Percentiles rank a stretch among this genome's conserved stretches.
phyloP scores from a whole-genome alignment of 768 basidiomycete species.

The Leccinum variicolor region DNA sequence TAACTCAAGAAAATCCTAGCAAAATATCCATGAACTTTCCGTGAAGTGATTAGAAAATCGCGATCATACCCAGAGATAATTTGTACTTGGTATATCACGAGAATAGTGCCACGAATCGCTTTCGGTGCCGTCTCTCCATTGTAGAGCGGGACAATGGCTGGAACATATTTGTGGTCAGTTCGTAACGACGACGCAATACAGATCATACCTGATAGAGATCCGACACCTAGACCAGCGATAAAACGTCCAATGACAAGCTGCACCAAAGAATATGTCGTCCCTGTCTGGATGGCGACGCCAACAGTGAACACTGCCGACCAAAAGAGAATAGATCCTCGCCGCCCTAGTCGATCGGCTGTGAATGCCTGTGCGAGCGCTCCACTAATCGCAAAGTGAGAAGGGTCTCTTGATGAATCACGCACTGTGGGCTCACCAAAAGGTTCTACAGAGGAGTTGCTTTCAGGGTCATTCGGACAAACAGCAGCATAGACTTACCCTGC shows the following conservation, averaged over 20 bases:
- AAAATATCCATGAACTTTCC: neutral
- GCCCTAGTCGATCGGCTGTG: slow-evolving; percentile 69
- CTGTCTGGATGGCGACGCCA: slow-evolving; percentile 69
- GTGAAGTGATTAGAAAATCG: neutral
- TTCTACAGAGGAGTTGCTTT: slow-evolving; percentile 28
- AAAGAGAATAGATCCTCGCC: slow-evolving; percentile 69
- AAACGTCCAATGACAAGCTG: slow-evolving; percentile 75
- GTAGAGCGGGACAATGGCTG: slow-evolving; percentile 63
- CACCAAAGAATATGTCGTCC: slow-evolving; percentile 51
- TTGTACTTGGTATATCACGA: slow-evolving; percentile 76
- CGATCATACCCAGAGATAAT: slow-evolving; percentile 61
- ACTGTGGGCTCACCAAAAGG: slow-evolving; percentile 43
- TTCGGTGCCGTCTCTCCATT: slow-evolving; percentile 80
- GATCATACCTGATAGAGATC: slow-evolving; percentile 63
- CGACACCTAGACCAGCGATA: slow-evolving; percentile 74
- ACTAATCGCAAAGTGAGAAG: slow-evolving; percentile 27
- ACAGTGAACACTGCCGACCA: slow-evolving; percentile 74
- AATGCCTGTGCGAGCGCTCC: slow-evolving; percentile 70
- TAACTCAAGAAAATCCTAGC: slow-evolving; percentile 70
- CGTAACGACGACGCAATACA: neutral
- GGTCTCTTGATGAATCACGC: neutral
- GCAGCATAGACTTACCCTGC: slow-evolving; percentile 47
- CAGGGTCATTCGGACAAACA: neutral
- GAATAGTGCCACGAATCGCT: slow-evolving; percentile 63
- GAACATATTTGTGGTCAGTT: neutral